A percentile compares a stretch with the other conserved stretches of the same genome.
phyloP scores from a whole-genome alignment of 2,329 filamentous ascomycete genomes.

The Rhynchosporium agropyri region DNA sequence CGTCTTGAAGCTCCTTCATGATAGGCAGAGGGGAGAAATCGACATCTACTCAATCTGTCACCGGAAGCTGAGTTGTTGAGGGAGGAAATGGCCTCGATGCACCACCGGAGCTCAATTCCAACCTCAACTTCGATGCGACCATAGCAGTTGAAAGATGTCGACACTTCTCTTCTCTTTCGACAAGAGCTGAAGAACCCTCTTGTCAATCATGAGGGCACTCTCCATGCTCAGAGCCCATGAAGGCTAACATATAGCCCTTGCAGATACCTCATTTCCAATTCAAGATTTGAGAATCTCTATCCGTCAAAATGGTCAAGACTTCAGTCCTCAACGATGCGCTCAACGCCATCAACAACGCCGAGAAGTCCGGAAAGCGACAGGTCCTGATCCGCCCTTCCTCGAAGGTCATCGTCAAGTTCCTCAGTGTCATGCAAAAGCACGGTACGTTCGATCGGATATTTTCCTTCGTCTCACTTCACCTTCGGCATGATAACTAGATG shows the following conservation, averaged over 20 bases:
- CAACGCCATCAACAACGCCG: slow-evolving; percentile 99
- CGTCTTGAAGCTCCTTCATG: slow-evolving; percentile 40
- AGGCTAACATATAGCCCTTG: slow-evolving; percentile 58
- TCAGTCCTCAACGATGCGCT: slow-evolving; percentile 99
- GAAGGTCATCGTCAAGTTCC: slow-evolving; percentile 99
- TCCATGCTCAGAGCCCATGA: slow-evolving; percentile 64
- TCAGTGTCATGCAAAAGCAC: slow-evolving; percentile 99
- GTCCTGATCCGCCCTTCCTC: slow-evolving; percentile 96
- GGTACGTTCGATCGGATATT: slow-evolving; percentile 65
- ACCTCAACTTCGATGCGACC: slow-evolving; percentile 22
- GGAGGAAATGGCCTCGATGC: background rate
- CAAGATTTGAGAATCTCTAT: slow-evolving; percentile 80
- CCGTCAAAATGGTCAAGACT: slow-evolving; percentile 97
- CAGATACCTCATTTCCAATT: slow-evolving; percentile 67
- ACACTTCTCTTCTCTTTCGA: slow-evolving; percentile 64
- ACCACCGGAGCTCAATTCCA: slow-evolving; percentile 9
- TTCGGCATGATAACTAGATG: slow-evolving; percentile 99
- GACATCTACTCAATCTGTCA: slow-evolving; percentile 42
- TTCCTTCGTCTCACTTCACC: slow-evolving; percentile 26
- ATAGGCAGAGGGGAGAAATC: slow-evolving; percentile 56
- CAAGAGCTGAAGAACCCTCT: slow-evolving; percentile 72
- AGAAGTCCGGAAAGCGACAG: slow-evolving; percentile 99
- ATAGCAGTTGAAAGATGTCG: slow-evolving; percentile 44
- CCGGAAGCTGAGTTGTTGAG: slow-evolving; percentile 21
- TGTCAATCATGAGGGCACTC: slow-evolving; percentile 63